Evolutionary conservation across 108 stramenopile species (phyloP), one percentile per base, ranked within the genome.

Genomic region (Parmales sp.): DNA sequence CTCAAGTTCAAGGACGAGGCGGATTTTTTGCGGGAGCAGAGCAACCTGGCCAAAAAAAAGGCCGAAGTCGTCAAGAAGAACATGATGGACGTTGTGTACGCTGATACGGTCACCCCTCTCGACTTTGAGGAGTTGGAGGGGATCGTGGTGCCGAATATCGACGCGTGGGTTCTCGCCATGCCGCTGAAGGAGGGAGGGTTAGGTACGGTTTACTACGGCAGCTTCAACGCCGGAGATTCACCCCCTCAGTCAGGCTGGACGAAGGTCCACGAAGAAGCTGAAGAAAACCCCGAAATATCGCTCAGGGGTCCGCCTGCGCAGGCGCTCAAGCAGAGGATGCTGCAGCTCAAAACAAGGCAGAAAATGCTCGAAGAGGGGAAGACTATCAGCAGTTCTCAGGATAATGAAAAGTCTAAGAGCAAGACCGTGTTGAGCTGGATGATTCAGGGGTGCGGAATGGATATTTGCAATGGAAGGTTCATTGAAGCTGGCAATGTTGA

Each of bases 51-150:
- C 26, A 13, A 13, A 28, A 34, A 60, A 28, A 60, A 60, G 54
- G 54, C 54, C 54, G 54, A 60, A 28, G 2, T 13, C 29, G 11
- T 60, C 29, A 34, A 28, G 29, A 60, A 60, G 54, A 34, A 60
- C 13, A 34, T 34, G 54, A 20, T 19, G 26, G 28, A 20, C 16
- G 36, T 60, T 20, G 31, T 60, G 6, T 60, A 60, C 16, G 54
- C 54, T 3, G 54, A 60, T 34, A 60, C 54, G 26, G 54, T 60
- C 3, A 28, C 26, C 29, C 54, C 54, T 20, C 54, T 60, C 31
- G 54, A 60, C 54, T 60, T 60, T 60, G 54, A 60, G 36, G 54
- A 60, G 16, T 34, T 60, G 54, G 54, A 60, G 16, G 54, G 54
- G 2, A 60, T 19, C 6, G 54, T 60, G 1, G 54, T 34, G 26